Conservation (phyloP, 116 monocot species). For the Posidonia oceanica region DNA sequence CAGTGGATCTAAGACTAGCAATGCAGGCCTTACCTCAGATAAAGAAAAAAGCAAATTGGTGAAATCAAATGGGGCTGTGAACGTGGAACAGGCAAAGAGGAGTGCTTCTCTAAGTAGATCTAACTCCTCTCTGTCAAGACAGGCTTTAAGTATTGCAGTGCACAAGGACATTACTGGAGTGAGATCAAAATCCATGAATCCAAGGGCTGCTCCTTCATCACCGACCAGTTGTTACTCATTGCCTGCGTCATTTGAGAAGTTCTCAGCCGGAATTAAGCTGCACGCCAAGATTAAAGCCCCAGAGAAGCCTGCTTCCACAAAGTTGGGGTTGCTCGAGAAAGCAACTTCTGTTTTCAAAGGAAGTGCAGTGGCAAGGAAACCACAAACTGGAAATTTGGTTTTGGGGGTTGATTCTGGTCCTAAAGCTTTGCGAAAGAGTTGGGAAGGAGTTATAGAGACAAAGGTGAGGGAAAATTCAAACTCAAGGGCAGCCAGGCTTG, state of each 20-base stretch:
- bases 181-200: constrained; percentile 32
- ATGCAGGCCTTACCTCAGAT: constrained; percentile 3
- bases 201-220: constrained; percentile 50
- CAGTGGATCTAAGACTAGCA: not conserved
- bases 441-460: constrained; percentile 54
- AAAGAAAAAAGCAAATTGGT: constrained; percentile 36
- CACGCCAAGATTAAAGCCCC: constrained; percentile 41
- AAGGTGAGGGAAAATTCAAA: constrained; percentile 33
- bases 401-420: constrained; percentile 27
- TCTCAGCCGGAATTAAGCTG: constrained; percentile 43
- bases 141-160: constrained; percentile 12
- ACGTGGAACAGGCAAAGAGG: constrained; percentile 30
- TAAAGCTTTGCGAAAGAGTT: constrained; percentile 81
- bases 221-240: constrained; percentile 56
- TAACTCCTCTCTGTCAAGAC: constrained; percentile 41
- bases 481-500: constrained; percentile 27
- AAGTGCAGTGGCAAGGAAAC: constrained; percentile 42
- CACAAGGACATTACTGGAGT: constrained; percentile 18
- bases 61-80: constrained; percentile 15
- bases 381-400: constrained; percentile 25
- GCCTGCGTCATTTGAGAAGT: constrained; percentile 66
- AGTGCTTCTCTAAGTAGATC: constrained; percentile 32
- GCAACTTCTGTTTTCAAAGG: constrained; percentile 47
- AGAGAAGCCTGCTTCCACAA: constrained; percentile 25
- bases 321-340: constrained; percentile 49